Percentiles rank a stretch among this genome's conserved stretches.
Evolutionary conservation across 352 stramenopile genomes (phyloP).

Genomic region (Globisporangium echinulatum): DNA sequence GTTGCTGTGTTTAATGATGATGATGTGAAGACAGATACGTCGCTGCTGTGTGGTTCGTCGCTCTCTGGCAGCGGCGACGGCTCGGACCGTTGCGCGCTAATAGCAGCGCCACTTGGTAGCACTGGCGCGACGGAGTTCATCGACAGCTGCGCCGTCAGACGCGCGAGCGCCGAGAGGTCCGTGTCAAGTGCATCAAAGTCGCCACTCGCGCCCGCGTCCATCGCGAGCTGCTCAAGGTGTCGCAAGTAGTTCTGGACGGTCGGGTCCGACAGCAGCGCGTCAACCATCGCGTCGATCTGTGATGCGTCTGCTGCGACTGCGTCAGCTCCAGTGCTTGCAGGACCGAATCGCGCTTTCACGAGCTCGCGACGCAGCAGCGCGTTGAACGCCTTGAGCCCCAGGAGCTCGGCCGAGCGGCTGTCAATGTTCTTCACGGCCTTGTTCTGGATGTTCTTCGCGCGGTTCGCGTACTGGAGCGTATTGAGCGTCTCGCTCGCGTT

Average conservation of each 20-base stretch:
- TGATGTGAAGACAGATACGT: not conserved
- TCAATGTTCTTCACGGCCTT: constrained; percentile 88
- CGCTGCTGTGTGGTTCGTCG: not conserved
- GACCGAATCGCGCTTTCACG: constrained; percentile 44
- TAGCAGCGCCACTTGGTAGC: too few relatives aligned
- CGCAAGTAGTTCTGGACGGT: constrained; percentile 50
- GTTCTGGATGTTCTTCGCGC: constrained; percentile 86
- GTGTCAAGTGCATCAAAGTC: not conserved
- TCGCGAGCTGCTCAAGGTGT: constrained; percentile 42
- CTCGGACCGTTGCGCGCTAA: too few relatives aligned
- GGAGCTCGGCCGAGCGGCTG: constrained; percentile 62
- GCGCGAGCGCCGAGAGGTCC: not conserved
- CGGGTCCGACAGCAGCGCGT: constrained; percentile 36
- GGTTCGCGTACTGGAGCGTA: constrained; percentile 83
- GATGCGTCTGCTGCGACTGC: not conserved
- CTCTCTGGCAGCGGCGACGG: too few relatives aligned
- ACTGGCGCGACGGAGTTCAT: not conserved
- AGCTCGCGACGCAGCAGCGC: constrained; percentile 61
- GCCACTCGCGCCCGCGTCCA: not conserved
- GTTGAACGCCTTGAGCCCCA: constrained; percentile 64
- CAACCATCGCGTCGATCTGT: constrained; percentile 24
- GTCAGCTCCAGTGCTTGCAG: constrained; percentile 10
- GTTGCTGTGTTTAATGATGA: too few relatives aligned
- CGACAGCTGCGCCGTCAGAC: not conserved
- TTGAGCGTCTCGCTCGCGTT: constrained; percentile 75